These are phyloP conservation scores for Cordyceps fumosorosea DNA, from an alignment of 2,329 filamentous ascomycete species.

Conservation along the genomic window DNA sequence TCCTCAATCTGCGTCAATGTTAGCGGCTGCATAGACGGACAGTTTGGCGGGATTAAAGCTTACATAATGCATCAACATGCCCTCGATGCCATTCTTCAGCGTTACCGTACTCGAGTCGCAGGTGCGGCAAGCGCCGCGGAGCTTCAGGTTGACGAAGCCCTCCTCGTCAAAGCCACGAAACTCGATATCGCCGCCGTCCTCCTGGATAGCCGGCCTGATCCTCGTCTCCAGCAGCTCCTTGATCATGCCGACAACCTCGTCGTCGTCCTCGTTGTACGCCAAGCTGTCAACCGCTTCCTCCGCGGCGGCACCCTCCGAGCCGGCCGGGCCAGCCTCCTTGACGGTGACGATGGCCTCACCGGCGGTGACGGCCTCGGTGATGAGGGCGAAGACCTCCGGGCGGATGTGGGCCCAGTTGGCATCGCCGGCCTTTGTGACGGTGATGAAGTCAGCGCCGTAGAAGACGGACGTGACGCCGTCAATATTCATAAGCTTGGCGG, in stretches of 20 bases:
- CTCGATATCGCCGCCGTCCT: conserved; percentile 96
- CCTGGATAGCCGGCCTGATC: conserved; percentile 91
- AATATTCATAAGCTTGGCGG: conserved; percentile 83
- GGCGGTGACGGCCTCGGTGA: conserved; percentile 83
- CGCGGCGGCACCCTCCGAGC: conserved; percentile 25
- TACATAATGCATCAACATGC: conserved; percentile 95
- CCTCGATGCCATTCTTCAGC: conserved; percentile 94
- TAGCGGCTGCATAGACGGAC: conserved; percentile 18
- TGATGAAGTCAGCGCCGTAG: conserved; percentile 94
- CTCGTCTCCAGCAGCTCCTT: conserved; percentile 94
- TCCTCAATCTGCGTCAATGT: conserved; percentile 69
- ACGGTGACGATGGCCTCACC: conserved; percentile 76
- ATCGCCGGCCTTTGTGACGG: conserved; percentile 82
- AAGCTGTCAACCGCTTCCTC: conserved; percentile 62
- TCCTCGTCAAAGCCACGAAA: conserved; percentile 72
- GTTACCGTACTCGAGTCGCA: conserved; percentile 97
- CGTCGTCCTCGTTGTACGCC: conserved; percentile 82
- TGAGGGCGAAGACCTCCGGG: conserved; percentile 89
- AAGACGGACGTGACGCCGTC: conserved; percentile 94
- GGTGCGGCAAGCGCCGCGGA: conserved; percentile 87
- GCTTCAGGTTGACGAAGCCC: conserved; percentile 77
- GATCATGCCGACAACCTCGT: conserved; percentile 95
- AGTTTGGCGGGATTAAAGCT: conserved; percentile 26
- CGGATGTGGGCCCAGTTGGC: conserved; percentile 93
- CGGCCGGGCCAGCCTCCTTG: conserved; percentile 48